These are phyloP conservation scores for Monilinia fructigena DNA, from an alignment of 2,329 filamentous ascomycete species.

Conservation along the genomic window DNA sequence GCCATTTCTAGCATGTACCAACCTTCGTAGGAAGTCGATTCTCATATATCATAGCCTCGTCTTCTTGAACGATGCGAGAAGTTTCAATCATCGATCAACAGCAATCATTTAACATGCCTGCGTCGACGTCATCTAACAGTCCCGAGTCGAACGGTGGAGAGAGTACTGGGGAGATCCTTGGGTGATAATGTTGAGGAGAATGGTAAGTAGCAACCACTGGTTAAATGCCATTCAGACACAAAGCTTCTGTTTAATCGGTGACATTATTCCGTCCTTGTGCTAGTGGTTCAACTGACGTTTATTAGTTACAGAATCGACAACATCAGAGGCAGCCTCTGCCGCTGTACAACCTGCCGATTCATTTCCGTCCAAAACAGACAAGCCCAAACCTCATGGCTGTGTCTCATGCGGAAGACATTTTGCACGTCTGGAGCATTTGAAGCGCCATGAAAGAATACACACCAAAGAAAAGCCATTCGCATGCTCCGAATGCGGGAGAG, in stretches of 20 bases:
- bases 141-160: conserved; percentile 33
- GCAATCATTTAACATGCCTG: conserved; percentile 36
- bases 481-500: conserved; percentile 89
- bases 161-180: conserved; percentile 27
- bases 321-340: conserved; percentile 26
- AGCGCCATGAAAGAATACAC: conserved; percentile 96
- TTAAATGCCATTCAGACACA: background rate
- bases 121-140: conserved; percentile 36
- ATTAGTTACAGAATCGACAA: background rate
- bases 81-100: conserved; percentile 34
- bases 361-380: conserved; percentile 88
- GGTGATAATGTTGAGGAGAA: conserved; percentile 32
- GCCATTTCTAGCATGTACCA: conserved; percentile 35
- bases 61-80: conserved; percentile 33
- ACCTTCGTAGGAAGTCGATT: conserved; percentile 28
- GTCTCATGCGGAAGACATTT: conserved; percentile 89
- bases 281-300: background rate
- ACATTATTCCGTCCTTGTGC: background rate
- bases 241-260: conserved; percentile 1
- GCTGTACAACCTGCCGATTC: conserved; percentile 35
- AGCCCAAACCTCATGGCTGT: conserved; percentile 93
- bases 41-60: conserved; percentile 27
- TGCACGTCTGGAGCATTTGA: conserved; percentile 91
- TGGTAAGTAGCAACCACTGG: conserved; percentile 32
- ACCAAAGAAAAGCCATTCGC: conserved; percentile 98